Conservation (phyloP, 2,329 filamentous ascomycete genomes). For the Xylaria arbuscula region DNA sequence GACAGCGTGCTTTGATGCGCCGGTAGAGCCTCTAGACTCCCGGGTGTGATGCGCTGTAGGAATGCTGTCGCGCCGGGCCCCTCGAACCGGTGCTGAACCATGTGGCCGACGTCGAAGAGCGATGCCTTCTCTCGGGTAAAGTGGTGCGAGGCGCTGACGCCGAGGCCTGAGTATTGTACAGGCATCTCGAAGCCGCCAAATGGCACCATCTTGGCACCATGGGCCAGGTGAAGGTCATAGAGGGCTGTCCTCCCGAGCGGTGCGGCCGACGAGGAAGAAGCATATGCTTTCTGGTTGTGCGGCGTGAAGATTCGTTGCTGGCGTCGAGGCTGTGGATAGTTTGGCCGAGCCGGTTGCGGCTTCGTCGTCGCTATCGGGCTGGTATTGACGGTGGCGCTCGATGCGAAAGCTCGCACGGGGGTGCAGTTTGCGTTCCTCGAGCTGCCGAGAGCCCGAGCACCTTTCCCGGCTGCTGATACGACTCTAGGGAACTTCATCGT, state of each 20-base stretch:
- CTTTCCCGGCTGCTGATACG: constrained; percentile 39
- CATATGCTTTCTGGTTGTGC: constrained; percentile 41
- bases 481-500: constrained; percentile 44
- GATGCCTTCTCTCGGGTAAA: constrained; percentile 91
- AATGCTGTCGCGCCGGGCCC: constrained; percentile 84
- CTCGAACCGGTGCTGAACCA: constrained; percentile 89
- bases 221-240: constrained; percentile 79
- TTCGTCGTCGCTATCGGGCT: constrained; percentile 14
- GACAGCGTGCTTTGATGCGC: constrained; percentile 82
- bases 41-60: constrained; percentile 85
- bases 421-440: constrained; percentile 21
- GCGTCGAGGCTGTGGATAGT: constrained; percentile 14
- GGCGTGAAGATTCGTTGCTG: constrained; percentile 14
- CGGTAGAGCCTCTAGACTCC: constrained; percentile 72
- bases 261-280: constrained; percentile 36
- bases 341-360: constrained; percentile 16
- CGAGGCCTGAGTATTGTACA: constrained; percentile 82
- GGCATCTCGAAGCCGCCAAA: constrained; percentile 96
- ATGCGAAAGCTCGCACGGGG: constrained; percentile 33
- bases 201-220: constrained; percentile 94
- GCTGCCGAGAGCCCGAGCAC: constrained; percentile 37
- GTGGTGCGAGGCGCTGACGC: constrained; percentile 84
- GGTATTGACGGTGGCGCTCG: background rate
- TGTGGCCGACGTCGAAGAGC: constrained; percentile 95
- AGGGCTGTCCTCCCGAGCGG: constrained; percentile 74